These are phyloP conservation scores for Penicillium sp. DNA, from an alignment of 2,329 filamentous ascomycete genomes.

Conservation along the genomic window DNA sequence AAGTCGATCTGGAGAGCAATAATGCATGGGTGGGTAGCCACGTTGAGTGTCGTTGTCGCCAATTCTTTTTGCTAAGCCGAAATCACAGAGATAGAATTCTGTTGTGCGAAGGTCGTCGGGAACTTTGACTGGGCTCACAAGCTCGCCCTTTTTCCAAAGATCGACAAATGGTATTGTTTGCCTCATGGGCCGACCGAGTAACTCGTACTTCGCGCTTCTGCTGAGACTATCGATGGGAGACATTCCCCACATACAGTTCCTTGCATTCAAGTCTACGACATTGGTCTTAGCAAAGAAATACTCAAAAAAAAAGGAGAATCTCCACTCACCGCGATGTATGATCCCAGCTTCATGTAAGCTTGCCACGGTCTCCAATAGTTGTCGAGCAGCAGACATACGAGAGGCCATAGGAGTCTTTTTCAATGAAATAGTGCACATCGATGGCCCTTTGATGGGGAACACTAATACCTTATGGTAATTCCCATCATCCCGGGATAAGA, in stretches of 20 bases:
- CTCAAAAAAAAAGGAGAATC: not conserved
- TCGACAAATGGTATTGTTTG: constrained; percentile 25
- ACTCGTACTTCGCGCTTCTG: constrained; percentile 28
- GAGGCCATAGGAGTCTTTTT: constrained; percentile 18
- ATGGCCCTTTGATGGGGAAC: constrained; percentile 25
- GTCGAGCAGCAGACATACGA: constrained; percentile 31
- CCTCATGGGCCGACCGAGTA: constrained; percentile 28
- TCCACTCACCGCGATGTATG: constrained; percentile 28
- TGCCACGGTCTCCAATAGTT: constrained; percentile 29
- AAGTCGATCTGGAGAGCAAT: constrained; percentile 31
- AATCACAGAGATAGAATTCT: constrained; percentile 33
- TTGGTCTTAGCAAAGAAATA: constrained; percentile 10
- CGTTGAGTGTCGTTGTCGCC: constrained; percentile 8
- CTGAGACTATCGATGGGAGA: constrained; percentile 22
- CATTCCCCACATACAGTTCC: constrained; percentile 34
- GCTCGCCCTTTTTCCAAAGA: constrained; percentile 29
- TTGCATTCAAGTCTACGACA: constrained; percentile 27
- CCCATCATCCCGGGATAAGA: constrained; percentile 13
- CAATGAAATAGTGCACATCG: constrained; percentile 10
- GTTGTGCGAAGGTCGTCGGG: constrained; percentile 26
- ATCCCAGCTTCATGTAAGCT: constrained; percentile 30
- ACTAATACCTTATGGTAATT: constrained; percentile 24
- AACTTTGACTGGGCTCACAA: constrained; percentile 22
- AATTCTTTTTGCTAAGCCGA: constrained; percentile 29
- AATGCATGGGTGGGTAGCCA: constrained; percentile 15